Percentiles rank a stretch among this genome's conserved stretches.
phyloP scores from a whole-genome alignment of 441 rosid species.

The Sinapis alba region DNA sequence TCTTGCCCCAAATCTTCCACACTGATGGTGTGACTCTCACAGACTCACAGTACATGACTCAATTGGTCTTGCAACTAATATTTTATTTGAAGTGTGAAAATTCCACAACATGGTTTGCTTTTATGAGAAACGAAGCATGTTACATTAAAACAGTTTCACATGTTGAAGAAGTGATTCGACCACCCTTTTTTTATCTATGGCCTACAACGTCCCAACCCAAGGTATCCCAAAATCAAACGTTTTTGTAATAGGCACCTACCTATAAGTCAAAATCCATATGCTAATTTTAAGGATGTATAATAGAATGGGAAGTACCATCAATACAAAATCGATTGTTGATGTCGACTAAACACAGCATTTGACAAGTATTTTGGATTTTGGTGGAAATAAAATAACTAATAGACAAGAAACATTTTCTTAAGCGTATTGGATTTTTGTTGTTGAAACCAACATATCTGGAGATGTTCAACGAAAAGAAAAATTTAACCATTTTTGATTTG shows the following conservation, averaged over 20 bases:
- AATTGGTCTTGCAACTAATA: not conserved
- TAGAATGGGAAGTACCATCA: not conserved
- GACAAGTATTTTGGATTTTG: slow-evolving; percentile 17
- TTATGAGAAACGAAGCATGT: no score
- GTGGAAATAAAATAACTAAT: slow-evolving; percentile 13
- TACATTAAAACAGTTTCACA: not conserved
- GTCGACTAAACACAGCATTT: slow-evolving; percentile 4
- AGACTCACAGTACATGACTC: slow-evolving; percentile 88
- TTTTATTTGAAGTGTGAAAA: not conserved
- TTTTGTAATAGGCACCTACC: not conserved
- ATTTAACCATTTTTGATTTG: not conserved
- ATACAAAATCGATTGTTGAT: not conserved
- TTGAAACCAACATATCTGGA: slow-evolving; percentile 5
- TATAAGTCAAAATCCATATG: not conserved
- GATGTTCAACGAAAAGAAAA: not conserved
- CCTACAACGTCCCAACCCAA: not conserved
- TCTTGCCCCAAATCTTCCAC: slow-evolving; percentile 82
- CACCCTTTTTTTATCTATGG: not conserved
- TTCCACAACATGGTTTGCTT: not conserved
- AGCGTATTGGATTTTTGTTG: not conserved
- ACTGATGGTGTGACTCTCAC: slow-evolving; percentile 91
- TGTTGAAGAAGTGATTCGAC: slow-evolving; percentile 19
- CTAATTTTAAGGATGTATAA: not conserved
- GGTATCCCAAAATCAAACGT: not conserved
- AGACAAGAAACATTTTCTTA: not conserved